A percentile compares a stretch with the other conserved stretches of the same genome.
These are phyloP conservation scores for Trichoderma parareesei DNA, from an alignment of 495 filamentous ascomycete species.

Conservation along the genomic window DNA sequence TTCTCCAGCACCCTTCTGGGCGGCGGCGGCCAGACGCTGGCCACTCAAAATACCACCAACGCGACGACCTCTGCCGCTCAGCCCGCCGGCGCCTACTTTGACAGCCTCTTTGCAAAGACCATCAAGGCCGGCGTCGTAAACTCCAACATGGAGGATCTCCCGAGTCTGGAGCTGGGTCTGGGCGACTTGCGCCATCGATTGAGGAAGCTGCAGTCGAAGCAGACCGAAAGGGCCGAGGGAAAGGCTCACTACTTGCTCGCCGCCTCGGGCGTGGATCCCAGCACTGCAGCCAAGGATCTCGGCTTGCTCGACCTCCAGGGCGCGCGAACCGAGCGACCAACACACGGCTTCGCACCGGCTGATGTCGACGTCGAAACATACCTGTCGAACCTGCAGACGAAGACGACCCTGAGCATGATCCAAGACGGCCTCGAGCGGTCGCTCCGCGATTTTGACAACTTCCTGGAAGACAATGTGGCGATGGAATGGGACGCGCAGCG, in stretches of 20 bases:
- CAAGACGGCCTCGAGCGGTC: constrained; percentile 78
- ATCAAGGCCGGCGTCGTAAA: constrained; percentile 49
- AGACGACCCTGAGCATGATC: constrained; percentile 86
- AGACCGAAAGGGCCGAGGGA: constrained; percentile 45
- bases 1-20: not conserved
- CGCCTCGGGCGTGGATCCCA: constrained; percentile 78
- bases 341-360: constrained; percentile 16
- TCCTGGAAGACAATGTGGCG: constrained; percentile 87
- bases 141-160: constrained; percentile 48
- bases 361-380: constrained; percentile 81
- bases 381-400: constrained; percentile 72
- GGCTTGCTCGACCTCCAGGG: constrained; percentile 44
- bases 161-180: constrained; percentile 71
- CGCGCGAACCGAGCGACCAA: constrained; percentile 25
- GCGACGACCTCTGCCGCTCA: constrained; percentile 12
- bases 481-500: constrained; percentile 94
- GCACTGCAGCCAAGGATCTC: constrained; percentile 68
- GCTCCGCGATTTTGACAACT: constrained; percentile 81
- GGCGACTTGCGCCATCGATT: constrained; percentile 81
- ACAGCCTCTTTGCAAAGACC: constrained; percentile 74
- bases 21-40: constrained; percentile 9
- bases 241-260: constrained; percentile 84
- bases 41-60: constrained; percentile 4
- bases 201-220: constrained; percentile 59
- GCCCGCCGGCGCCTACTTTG: constrained; percentile 63